A percentile compares a stretch with the other conserved stretches of the same genome.
phyloP scores from a whole-genome alignment of 1,139 yeast species.

The Blastobotrys proliferans region DNA sequence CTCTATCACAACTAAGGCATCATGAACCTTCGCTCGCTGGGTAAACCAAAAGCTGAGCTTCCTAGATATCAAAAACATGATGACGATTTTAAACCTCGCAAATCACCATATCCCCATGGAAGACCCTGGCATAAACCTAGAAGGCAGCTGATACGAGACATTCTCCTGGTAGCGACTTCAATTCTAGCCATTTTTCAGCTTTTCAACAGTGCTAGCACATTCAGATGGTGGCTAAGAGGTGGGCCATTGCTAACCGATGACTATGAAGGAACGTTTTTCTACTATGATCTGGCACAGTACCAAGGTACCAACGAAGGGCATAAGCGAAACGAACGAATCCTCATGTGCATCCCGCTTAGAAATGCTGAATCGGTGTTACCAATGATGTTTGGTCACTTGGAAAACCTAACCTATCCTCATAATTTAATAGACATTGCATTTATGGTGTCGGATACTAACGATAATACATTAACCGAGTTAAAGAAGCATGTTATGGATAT shows the following conservation, averaged over 20 bases:
- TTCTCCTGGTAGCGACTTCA: constrained; percentile 1
- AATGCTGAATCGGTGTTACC: constrained; percentile 65
- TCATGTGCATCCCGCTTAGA: constrained; percentile 61
- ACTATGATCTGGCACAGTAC: constrained; percentile 48
- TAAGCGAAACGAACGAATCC: constrained; percentile 50
- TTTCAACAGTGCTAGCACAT: constrained; percentile 3
- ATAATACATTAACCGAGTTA: constrained; percentile 53
- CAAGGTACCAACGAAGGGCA: constrained; percentile 50
- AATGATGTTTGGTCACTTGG: constrained; percentile 57
- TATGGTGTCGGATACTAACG: constrained; percentile 62
- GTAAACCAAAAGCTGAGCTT: constrained; percentile 4
- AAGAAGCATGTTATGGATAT: constrained; percentile 56
- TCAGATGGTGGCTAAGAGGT: constrained; percentile 1
- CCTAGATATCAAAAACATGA: constrained; percentile 11
- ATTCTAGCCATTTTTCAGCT: constrained; percentile 7
- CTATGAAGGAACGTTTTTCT: constrained; percentile 36
- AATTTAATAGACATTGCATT: constrained; percentile 59
- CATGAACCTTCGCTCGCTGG: not conserved
- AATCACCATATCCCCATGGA: no score
- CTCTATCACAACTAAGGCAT: not conserved
- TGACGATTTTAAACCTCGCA: constrained; percentile 11
- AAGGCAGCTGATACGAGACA: constrained; percentile 4
- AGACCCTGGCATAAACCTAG: constrained; percentile 8
- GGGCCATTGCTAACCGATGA: not conserved
- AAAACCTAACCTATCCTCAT: constrained; percentile 61